phyloP scores from a whole-genome alignment of 192 early-diverging fungal genomes.

The Haplosporangium gracile region DNA sequence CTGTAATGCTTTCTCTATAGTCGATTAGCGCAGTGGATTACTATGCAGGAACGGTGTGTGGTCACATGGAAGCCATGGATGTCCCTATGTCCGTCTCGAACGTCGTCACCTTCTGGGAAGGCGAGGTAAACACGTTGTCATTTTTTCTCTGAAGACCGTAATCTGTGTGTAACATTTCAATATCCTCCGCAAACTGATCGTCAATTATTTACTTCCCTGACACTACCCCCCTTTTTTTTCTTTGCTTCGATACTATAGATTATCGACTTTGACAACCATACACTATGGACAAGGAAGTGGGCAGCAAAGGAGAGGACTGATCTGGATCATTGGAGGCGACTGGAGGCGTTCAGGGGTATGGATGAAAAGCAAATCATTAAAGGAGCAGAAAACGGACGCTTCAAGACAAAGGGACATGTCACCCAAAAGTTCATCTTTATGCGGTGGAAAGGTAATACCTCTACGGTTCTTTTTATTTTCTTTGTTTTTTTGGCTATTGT shows the following conservation, averaged over 20 bases:
- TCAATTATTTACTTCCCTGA: neutral
- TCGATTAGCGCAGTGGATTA: constrained; percentile 58
- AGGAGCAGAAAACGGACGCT: constrained; percentile 44
- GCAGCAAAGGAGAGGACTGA: constrained; percentile 55
- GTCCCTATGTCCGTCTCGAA: constrained; percentile 63
- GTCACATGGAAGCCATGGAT: constrained; percentile 73
- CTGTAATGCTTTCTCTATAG: constrained; percentile 20
- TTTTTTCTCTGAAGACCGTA: neutral
- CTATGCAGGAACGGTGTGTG: constrained; percentile 53
- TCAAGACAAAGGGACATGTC: constrained; percentile 55
- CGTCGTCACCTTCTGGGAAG: constrained; percentile 74
- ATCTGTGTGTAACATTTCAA: neutral
- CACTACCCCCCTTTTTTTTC: neutral
- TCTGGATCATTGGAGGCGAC: constrained; percentile 59
- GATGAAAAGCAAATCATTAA: constrained; percentile 44
- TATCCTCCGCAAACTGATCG: neutral
- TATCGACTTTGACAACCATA: constrained; percentile 71
- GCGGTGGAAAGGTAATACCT: constrained; percentile 71
- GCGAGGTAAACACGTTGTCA: constrained; percentile 56
- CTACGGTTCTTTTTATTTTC: neutral
- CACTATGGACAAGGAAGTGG: constrained; percentile 72
- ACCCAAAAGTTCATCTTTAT: constrained; percentile 76
- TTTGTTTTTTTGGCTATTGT: neutral
- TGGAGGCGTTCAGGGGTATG: constrained; percentile 55
- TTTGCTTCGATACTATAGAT: constrained; percentile 31